phyloP scores from a whole-genome alignment of 306 rosid genomes.

The Quillaja saponaria region DNA sequence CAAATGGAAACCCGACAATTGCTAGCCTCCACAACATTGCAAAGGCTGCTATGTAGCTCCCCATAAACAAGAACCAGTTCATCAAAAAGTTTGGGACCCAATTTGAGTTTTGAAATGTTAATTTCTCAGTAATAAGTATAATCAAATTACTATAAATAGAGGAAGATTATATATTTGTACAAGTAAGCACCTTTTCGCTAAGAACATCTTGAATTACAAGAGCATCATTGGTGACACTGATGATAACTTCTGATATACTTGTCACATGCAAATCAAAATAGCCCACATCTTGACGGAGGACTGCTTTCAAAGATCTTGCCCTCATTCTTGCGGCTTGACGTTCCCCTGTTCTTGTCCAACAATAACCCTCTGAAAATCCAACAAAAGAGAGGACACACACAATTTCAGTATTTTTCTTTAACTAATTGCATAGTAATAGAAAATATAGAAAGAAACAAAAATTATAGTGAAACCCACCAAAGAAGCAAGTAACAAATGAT shows the following conservation, averaged over 20 bases:
- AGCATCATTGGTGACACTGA: slow-evolving; percentile 80
- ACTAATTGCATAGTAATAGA: not conserved
- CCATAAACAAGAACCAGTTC: slow-evolving; percentile 62
- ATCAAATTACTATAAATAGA: not conserved
- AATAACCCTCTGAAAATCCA: slow-evolving; percentile 67
- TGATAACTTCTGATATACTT: slow-evolving; percentile 88
- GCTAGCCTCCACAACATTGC: slow-evolving; percentile 73
- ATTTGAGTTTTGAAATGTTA: not conserved
- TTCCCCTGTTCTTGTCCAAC: slow-evolving; percentile 97
- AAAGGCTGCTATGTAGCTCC: slow-evolving; percentile 73
- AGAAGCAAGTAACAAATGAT: slow-evolving; percentile 65
- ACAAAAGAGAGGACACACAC: not conserved
- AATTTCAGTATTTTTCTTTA: not conserved
- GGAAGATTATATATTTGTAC: not conserved
- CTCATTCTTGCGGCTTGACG: slow-evolving; percentile 93
- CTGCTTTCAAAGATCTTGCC: slow-evolving; percentile 74
- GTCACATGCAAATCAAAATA: slow-evolving; percentile 89
- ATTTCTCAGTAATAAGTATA: not conserved
- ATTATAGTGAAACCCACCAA: slow-evolving; percentile 59
- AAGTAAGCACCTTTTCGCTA: slow-evolving; percentile 70
- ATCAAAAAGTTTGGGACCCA: slow-evolving; percentile 81
- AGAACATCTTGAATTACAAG: slow-evolving; percentile 78
- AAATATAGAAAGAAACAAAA: slow-evolving; percentile 1
- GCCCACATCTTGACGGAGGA: slow-evolving; percentile 85
- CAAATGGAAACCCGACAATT: slow-evolving; percentile 74